Conservation (phyloP, 805 yeast species). For the Wickerhamomyces canadensis region DNA sequence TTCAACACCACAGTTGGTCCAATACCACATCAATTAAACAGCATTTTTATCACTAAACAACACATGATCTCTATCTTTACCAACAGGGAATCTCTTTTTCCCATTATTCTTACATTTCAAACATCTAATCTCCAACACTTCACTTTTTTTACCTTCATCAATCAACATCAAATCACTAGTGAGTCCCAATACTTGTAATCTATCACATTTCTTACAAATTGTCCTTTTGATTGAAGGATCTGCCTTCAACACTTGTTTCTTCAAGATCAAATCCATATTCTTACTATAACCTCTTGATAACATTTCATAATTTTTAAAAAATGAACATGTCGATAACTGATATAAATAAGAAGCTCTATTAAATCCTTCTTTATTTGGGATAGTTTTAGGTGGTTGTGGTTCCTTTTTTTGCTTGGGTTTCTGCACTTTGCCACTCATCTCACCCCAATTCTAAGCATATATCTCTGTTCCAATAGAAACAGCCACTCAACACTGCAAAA, state of each 20-base stretch:
- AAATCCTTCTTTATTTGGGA: conserved; percentile 45
- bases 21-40: no score
- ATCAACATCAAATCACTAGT: conserved; percentile 34
- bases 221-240: conserved; percentile 63
- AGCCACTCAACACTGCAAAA: no score
- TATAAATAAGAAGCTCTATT: conserved; percentile 54
- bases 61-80: conserved; percentile 42
- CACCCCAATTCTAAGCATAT: no score
- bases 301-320: conserved; percentile 23
- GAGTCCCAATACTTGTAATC: conserved; percentile 44
- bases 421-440: not conserved
- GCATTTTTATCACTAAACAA: conserved; percentile 37
- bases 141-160: conserved; percentile 40
- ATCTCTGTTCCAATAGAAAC: conserved; percentile 6
- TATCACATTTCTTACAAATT: conserved; percentile 62
- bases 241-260: conserved; percentile 59
- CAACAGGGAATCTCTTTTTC: conserved; percentile 56
- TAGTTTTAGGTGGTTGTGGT: no score
- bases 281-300: conserved; percentile 53
- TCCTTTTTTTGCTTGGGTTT: no score
- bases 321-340: conserved; percentile 39
- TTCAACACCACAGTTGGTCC: no score
- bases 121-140: conserved; percentile 46
- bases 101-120: conserved; percentile 49
- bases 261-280: conserved; percentile 55